A percentile compares a stretch with the other conserved stretches of the same genome.
phyloP scores from a whole-genome alignment of 2,329 filamentous ascomycete species.

The Microdochium trichocladiopsis region DNA sequence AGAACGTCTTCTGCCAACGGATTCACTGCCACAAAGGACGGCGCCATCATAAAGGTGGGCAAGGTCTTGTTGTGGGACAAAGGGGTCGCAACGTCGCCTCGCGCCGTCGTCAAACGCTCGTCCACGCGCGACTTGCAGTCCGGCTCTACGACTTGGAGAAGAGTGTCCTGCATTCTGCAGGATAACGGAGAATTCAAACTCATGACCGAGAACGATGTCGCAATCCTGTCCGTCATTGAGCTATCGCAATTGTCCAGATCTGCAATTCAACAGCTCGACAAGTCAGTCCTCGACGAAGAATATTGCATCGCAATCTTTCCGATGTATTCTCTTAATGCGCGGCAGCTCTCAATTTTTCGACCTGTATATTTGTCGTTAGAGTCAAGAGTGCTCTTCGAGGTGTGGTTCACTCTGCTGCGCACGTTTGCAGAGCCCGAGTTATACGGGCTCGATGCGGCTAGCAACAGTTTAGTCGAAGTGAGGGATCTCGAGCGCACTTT shows the following conservation, averaged over 20 bases:
- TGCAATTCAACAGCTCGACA: slow-evolving; percentile 83
- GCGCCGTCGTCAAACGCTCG: slow-evolving; percentile 47
- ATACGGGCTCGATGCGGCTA: slow-evolving; percentile 55
- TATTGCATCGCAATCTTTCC: slow-evolving; percentile 95
- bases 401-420: slow-evolving; percentile 89
- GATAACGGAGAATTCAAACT: slow-evolving; percentile 94
- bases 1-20: slow-evolving; percentile 28
- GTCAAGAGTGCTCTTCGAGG: slow-evolving; percentile 84
- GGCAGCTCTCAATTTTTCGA: slow-evolving; percentile 68
- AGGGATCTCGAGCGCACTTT: slow-evolving; percentile 30
- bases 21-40: slow-evolving; percentile 46
- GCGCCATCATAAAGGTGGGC: slow-evolving; percentile 89
- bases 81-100: slow-evolving; percentile 47
- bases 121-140: slow-evolving; percentile 50
- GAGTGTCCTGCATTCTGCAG: slow-evolving; percentile 86
- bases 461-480: slow-evolving; percentile 34
- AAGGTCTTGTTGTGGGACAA: slow-evolving; percentile 91
- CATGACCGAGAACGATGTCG: slow-evolving; percentile 77
- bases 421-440: slow-evolving; percentile 90
- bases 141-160: slow-evolving; percentile 64
- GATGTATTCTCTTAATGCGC: slow-evolving; percentile 73
- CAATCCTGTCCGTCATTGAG: slow-evolving; percentile 75
- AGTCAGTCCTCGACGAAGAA: slow-evolving; percentile 85
- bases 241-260: slow-evolving; percentile 83
- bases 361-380: slow-evolving; percentile 87